Evolutionary conservation across 257 asterid species (phyloP).

Genomic region (Solanum medicagineum): DNA sequence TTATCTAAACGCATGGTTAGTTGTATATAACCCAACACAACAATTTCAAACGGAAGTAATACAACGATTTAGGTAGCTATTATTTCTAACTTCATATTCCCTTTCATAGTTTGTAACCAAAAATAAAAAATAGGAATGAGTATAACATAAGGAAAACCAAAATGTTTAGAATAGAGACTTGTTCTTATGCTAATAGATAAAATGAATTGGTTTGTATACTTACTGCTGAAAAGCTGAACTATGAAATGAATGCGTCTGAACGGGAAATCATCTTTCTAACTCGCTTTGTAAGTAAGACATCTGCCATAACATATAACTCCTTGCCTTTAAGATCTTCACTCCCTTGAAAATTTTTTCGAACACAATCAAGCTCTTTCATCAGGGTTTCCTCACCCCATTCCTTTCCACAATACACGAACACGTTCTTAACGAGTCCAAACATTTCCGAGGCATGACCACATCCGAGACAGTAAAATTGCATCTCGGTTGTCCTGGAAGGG

Average conservation of each 20-base stretch:
- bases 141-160: background rate
- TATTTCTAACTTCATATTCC: background rate
- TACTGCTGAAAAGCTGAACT: slow-evolving; percentile 66
- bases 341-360: slow-evolving; percentile 47
- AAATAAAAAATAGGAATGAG: background rate
- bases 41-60: background rate
- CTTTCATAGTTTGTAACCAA: background rate
- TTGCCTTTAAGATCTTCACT: slow-evolving; percentile 82
- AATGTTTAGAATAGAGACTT: background rate
- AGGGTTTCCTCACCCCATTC: slow-evolving; percentile 60
- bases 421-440: slow-evolving; percentile 93
- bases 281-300: slow-evolving; percentile 50
- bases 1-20: background rate
- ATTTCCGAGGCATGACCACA: slow-evolving; percentile 84
- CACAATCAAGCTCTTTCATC: slow-evolving; percentile 79
- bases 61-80: background rate
- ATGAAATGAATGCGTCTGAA: slow-evolving; percentile 63
- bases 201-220: slow-evolving; percentile 10
- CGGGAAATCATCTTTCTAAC: slow-evolving; percentile 49
- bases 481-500: slow-evolving; percentile 53
- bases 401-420: slow-evolving; percentile 57
- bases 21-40: background rate
- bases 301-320: slow-evolving; percentile 56
- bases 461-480: slow-evolving; percentile 87
- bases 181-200: background rate